Evolutionary conservation across 208 protist genomes (phyloP), one percentile per base, ranked within the genome.

Genomic region (Trypanosomatidae sp.): DNA sequence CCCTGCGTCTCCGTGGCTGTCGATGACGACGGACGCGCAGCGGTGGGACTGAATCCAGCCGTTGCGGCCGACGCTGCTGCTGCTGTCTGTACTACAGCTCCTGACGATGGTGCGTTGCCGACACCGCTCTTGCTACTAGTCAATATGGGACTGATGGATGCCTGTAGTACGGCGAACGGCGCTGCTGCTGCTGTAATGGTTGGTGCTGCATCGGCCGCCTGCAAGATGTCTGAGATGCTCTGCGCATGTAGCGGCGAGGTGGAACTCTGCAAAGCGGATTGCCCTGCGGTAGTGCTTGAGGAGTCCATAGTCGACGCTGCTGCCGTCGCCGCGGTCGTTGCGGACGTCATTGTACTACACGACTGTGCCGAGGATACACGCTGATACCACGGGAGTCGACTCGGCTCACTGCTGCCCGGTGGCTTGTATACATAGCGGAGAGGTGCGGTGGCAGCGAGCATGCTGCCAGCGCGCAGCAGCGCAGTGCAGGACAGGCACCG

Each of bases 361-460:
- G 55, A 30, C 28, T 36, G 10, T 41, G 50, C 43, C 36, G 55
- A 13, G 36, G 65, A 36, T 43, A 43, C 30, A 58, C 43, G 68
- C 60, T 79, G 74, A 68, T 92, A 81, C 88, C 90, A 95, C 6
- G 90, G 87, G 36, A 95, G 55, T 17, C 75, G 69, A 22, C 72
- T 83, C 0, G 76, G 75, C 25, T 81, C 85, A 8, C 79, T 77
- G 50, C 62, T 86, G 69, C 86, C 90, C 0, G 88, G 90, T 9
- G 90, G 88, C 62, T 85, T 70, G 66, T 95, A 95, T 7, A 80
- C 62, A 60, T 88, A 86, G 13, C 10, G 62, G 9, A 56, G 66
- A 1, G 64, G n/a, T 10, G 69, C 17, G 0, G 62, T 69, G 46
- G 66, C 28, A 43, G 17, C 15, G 30, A 69, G 49, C 46, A 59